Evolutionary conservation across 1,139 yeast genomes (phyloP), one percentile per base, ranked within the genome.

Genomic region (Eremothecium coryli): DNA sequence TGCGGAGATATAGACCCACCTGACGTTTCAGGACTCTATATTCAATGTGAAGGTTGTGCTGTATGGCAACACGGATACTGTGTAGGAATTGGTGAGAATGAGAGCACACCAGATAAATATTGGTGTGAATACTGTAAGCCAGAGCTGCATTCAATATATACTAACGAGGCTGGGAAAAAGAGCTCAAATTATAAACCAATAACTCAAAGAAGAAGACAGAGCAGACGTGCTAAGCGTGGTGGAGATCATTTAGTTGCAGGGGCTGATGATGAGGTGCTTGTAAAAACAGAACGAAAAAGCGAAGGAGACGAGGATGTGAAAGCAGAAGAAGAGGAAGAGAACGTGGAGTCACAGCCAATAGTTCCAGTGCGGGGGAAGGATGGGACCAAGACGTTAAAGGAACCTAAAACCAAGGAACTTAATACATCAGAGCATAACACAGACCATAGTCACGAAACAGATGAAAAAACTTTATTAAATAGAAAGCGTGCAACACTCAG

Each of bases 1-100:
- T 90, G 98, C 62, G 90, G 85, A 5, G 73, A 73, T 44, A 40
- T 69, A 36, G 66, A 70, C 55, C 60, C 71, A 32, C 59, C 69
- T 42, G 71, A 76, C 37, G 67, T 61, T 44, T 73, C 72, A 31
- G 79, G 82, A 34, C 71, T 79, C 36, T 82, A 80, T 38, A 79
- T 79, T 43, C 76, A 77, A 39, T 90, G 98, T 66, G 97, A 90
- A 49, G 69, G 71, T 43, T 90, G 98, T 61, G 76, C 85, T 17
- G 95, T 80, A 8, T 90, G 97, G 98, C 97, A 90, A 60, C 98
- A 90, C 56, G 97, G 96, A 3, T 86, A 69, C 60, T 90, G 98
- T 63, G 96, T 90, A 26, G 94, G 95, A 1, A 54, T 54, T 16
- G 38, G 44, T 41, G 71, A 42, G 14, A 50, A 72, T 33, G 82